Percentiles rank a stretch among this genome's conserved stretches.
phyloP scores from a whole-genome alignment of 2,329 filamentous ascomycete genomes.

The Aureobasidium namibiae region DNA sequence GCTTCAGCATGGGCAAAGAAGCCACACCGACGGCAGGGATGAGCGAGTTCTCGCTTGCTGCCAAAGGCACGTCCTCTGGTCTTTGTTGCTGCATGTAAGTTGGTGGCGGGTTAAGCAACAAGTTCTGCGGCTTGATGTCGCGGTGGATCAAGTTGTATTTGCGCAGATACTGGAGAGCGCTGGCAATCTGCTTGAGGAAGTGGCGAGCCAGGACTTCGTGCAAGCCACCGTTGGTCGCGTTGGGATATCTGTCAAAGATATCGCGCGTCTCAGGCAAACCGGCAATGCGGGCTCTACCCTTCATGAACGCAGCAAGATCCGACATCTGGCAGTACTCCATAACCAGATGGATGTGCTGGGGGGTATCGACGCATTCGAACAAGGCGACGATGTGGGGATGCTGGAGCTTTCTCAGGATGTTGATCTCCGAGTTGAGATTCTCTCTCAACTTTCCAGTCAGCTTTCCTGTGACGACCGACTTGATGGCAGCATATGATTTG shows the following conservation, averaged over 20 bases:
- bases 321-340: constrained; percentile 99
- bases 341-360: constrained; percentile 84
- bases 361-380: constrained; percentile 84
- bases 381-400: constrained; percentile 96
- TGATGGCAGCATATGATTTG: constrained; percentile 82
- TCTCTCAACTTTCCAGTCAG: constrained; percentile 95
- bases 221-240: constrained; percentile 71
- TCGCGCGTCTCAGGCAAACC: constrained; percentile 76
- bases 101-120: constrained; percentile 76
- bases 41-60: constrained; percentile 72
- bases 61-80: constrained; percentile 59
- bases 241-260: constrained; percentile 90
- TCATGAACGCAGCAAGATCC: constrained; percentile 91
- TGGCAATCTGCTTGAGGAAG: constrained; percentile 90
- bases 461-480: constrained; percentile 84
- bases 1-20: constrained; percentile 90
- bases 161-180: constrained; percentile 82
- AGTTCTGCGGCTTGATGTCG: constrained; percentile 95
- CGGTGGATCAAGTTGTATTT: constrained; percentile 84
- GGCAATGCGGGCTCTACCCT: constrained; percentile 74
- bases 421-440: constrained; percentile 90
- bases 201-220: constrained; percentile 95
- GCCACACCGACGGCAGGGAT: constrained; percentile 72
- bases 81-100: constrained; percentile 57
- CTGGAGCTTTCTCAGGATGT: constrained; percentile 85